Percentiles rank a stretch among this genome's conserved stretches.
phyloP scores from a whole-genome alignment of 2,329 filamentous ascomycete genomes.

The Helminthosporium solani region DNA sequence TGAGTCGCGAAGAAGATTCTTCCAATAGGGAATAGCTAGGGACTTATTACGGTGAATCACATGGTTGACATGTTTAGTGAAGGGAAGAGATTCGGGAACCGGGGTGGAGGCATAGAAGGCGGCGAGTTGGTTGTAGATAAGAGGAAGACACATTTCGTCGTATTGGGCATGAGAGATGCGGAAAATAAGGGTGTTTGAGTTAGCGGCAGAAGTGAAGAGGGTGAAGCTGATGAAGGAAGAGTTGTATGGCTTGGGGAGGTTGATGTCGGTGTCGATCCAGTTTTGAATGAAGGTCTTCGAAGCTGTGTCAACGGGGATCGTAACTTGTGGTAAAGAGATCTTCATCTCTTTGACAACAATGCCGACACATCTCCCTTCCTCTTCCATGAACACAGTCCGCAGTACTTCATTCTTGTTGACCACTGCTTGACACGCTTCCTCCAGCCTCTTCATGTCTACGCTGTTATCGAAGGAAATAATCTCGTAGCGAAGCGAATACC shows the following conservation, averaged over 20 bases:
- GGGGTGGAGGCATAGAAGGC: slow-evolving; percentile 50
- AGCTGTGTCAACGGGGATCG: slow-evolving; percentile 47
- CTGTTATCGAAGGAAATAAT: slow-evolving; percentile 60
- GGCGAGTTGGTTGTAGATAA: slow-evolving; percentile 62
- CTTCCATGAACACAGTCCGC: slow-evolving; percentile 62
- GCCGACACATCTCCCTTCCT: slow-evolving; percentile 53
- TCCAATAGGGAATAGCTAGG: slow-evolving; percentile 61
- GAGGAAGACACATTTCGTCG: slow-evolving; percentile 65
- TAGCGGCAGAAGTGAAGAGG: slow-evolving; percentile 61
- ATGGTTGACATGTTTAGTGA: slow-evolving; percentile 50
- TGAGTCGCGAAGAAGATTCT: slow-evolving; percentile 57
- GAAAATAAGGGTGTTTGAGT: slow-evolving; percentile 54
- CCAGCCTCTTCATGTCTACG: slow-evolving; percentile 53
- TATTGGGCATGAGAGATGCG: slow-evolving; percentile 70
- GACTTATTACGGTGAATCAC: slow-evolving; percentile 43
- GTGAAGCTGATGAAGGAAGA: slow-evolving; percentile 45
- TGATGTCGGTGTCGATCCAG: slow-evolving; percentile 58
- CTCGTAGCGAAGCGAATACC: slow-evolving; percentile 65
- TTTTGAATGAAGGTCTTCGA: slow-evolving; percentile 55
- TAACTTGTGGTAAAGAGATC: slow-evolving; percentile 48
- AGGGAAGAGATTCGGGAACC: slow-evolving; percentile 41
- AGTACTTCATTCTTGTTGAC: slow-evolving; percentile 64
- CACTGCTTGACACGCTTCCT: slow-evolving; percentile 55
- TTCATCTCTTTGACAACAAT: slow-evolving; percentile 60
- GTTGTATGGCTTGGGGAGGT: slow-evolving; percentile 58